Evolutionary conservation across 2,329 filamentous ascomycete genomes (phyloP), one percentile per base, ranked within the genome.

Genomic region (Cercospora berteroae): DNA sequence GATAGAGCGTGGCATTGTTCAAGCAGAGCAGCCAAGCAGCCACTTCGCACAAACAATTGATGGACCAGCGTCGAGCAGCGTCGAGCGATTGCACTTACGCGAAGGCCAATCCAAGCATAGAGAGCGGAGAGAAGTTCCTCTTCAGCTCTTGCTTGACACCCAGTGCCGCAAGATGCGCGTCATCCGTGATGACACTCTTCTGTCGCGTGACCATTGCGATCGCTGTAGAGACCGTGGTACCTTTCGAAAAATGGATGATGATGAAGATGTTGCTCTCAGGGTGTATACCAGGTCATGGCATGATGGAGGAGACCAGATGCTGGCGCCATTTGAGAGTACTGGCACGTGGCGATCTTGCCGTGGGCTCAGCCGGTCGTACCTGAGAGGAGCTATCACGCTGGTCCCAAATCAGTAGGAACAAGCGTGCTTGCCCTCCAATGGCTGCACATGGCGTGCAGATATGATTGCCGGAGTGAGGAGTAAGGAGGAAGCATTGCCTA

Each of bases 81-180:
- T 27, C 25, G 25, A 27, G 25, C 25, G 25, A 27, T 27, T 27
- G 25, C 25, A 27, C 48, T 27, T 27, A 52, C 48, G 87, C 86
- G 75, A 88, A 89, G 5, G 86, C 87, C 66, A 88, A 79, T 16
- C 86, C 86, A 44, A 88, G 79, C 86, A 89, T 88, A 27, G 86
- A 84, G 63, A 88, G 72, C 36, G 84, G 81, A 3, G 83, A 85
- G 76, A 87, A 88, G 70, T 87, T 85, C 27, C 87, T 81, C 71
- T 86, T 81, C 62, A 89, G 77, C 73, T 88, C 86, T 60, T 84
- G 83, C 77, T 83, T 84, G 75, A 88, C 83, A 66, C 87, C 87
- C 70, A 89, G 76, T 44, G 81, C 80, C n/a, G 84, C 84, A 73
- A 87, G 77, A 67, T 84, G 81, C 60, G 79, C 81, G 69, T 83